Evolutionary conservation across 1,284 basidiomycete genomes (phyloP).

Genomic region (Anthracocystis walkeri): DNA sequence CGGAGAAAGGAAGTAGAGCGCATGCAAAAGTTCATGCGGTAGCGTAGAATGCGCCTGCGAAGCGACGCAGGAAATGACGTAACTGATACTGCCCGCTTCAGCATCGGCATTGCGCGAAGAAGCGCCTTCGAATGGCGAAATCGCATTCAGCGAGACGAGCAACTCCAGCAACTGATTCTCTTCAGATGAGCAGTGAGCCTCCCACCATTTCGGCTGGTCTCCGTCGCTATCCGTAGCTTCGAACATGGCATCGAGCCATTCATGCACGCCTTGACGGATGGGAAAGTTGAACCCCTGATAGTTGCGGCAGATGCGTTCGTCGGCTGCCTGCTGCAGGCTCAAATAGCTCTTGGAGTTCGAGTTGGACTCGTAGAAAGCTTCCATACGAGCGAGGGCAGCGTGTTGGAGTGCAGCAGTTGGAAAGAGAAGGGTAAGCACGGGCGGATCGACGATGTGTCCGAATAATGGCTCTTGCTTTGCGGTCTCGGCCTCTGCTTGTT

Average conservation of each 20-base stretch:
- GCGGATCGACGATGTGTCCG: conserved; percentile 42
- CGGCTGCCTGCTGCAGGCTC: conserved; percentile 42
- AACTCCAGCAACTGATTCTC: conserved; percentile 53
- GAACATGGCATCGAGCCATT: conserved; percentile 61
- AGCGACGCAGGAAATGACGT: conserved; percentile 60
- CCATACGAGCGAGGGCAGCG: conserved; percentile 60
- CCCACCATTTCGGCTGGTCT: conserved; percentile 46
- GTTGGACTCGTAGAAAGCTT: conserved; percentile 64
- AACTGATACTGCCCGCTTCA: conserved; percentile 19
- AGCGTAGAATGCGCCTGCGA: conserved; percentile 52
- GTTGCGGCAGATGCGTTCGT: conserved; percentile 56
- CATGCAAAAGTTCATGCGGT: conserved; percentile 63
- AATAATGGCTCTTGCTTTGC: conserved; percentile 33
- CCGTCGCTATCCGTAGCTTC: conserved; percentile 16
- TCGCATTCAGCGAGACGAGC: conserved; percentile 33
- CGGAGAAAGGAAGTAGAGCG: conserved; percentile 61
- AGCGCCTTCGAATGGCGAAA: conserved; percentile 30
- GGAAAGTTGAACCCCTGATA: conserved; percentile 68
- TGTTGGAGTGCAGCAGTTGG: conserved; percentile 52
- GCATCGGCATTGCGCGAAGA: conserved; percentile 13
- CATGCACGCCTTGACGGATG: conserved; percentile 36
- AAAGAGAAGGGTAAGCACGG: conserved; percentile 63
- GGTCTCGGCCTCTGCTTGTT: neutral
- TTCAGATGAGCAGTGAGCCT: conserved; percentile 44
- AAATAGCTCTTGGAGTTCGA: conserved; percentile 42